phyloP scores from a whole-genome alignment of 73 alveolate species.

The Breviolum minutum region DNA sequence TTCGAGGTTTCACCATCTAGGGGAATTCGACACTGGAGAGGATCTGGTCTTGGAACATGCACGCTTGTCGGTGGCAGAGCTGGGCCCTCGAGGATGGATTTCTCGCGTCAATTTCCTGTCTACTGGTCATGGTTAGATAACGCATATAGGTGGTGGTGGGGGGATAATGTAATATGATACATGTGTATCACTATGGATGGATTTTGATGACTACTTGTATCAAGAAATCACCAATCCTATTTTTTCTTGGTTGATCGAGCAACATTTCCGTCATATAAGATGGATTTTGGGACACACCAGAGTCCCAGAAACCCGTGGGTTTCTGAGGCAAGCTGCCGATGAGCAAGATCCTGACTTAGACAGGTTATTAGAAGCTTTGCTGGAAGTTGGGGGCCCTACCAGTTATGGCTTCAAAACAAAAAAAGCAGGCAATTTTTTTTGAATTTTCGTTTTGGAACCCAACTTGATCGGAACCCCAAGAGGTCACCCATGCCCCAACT shows the following conservation, averaged over 20 bases:
- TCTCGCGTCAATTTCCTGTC: neutral
- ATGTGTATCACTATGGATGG: neutral
- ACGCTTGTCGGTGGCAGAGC: conserved; percentile 66
- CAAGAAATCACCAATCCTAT: neutral
- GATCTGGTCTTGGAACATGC: conserved; percentile 81
- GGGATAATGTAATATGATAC: neutral
- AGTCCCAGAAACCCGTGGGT: too few relatives aligned
- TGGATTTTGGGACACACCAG: too few relatives aligned
- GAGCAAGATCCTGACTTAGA: conserved; percentile 54
- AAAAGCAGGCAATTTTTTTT: too few relatives aligned
- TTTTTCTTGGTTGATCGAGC: neutral
- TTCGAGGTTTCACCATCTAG: too few relatives aligned
- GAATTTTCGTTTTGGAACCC: too few relatives aligned
- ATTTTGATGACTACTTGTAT: neutral
- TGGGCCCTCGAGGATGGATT: neutral
- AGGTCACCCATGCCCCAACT: neutral
- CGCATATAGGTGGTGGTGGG: too few relatives aligned
- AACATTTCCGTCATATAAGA: neutral
- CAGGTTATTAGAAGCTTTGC: conserved; percentile 41
- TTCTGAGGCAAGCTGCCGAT: conserved; percentile 83
- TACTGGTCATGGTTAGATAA: too few relatives aligned
- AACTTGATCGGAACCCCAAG: too few relatives aligned
- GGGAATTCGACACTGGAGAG: neutral
- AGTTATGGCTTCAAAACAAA: neutral
- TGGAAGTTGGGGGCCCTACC: conserved; percentile 1